These are phyloP conservation scores for Saccharomycopsis vini DNA, from an alignment of 805 yeast species.

Conservation along the genomic window DNA sequence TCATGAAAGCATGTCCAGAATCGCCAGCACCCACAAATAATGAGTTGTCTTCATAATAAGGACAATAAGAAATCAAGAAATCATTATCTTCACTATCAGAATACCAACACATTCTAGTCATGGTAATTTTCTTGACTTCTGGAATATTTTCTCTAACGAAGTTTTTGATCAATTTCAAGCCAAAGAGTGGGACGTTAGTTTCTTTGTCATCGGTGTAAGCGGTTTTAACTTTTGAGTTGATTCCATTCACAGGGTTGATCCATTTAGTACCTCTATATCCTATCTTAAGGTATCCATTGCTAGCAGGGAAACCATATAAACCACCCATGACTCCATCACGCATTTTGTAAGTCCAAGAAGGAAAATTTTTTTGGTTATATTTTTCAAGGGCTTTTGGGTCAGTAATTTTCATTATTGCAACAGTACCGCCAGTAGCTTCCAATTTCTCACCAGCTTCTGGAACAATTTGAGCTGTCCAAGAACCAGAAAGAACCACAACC, in stretches of 20 bases:
- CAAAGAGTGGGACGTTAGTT: conserved; percentile 25
- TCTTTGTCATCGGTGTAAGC: conserved; percentile 23
- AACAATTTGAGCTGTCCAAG: conserved; percentile 26
- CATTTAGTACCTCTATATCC: conserved; percentile 28
- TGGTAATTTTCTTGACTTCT: conserved; percentile 21
- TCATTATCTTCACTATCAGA: conserved; percentile 30
- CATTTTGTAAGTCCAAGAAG: conserved; percentile 27
- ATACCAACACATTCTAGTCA: conserved; percentile 30
- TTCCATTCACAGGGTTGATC: conserved; percentile 22
- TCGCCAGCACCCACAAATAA: conserved; percentile 31
- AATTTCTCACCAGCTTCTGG: conserved; percentile 26
- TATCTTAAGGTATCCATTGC: conserved; percentile 24
- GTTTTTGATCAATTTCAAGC: conserved; percentile 22
- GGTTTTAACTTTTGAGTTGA: conserved; percentile 25
- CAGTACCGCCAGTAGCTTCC: conserved; percentile 29
- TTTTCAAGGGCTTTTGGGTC: conserved; percentile 20
- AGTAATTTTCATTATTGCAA: conserved; percentile 23
- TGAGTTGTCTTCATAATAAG: conserved; percentile 24
- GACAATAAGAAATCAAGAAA: conserved; percentile 29
- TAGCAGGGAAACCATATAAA: conserved; percentile 26
- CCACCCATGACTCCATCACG: conserved; percentile 27
- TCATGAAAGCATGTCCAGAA: conserved; percentile 33
- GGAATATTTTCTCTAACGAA: conserved; percentile 24
- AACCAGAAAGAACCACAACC: conserved; percentile 25
- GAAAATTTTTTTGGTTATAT: conserved; percentile 22